Evolutionary conservation across 2,329 filamentous ascomycete species (phyloP).

Genomic region (Lecanosticta acicola): DNA sequence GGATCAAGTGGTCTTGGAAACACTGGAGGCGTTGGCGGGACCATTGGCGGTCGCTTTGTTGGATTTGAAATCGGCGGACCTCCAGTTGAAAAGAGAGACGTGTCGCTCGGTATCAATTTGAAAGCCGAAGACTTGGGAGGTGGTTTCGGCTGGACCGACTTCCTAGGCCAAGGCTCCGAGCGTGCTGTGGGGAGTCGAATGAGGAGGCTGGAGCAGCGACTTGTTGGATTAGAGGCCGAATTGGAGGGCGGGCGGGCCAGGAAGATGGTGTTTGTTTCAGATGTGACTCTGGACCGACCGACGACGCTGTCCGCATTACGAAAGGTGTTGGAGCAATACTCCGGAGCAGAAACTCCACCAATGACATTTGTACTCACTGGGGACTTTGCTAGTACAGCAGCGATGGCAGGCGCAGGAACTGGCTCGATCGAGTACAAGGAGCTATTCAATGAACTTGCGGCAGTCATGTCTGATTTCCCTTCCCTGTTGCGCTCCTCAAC

Average conservation of each 20-base stretch:
- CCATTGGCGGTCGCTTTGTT: slow-evolving; percentile 85
- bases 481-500: slow-evolving; percentile 70
- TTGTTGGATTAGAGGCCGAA: slow-evolving; percentile 44
- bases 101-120: slow-evolving; percentile 62
- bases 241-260: slow-evolving; percentile 27
- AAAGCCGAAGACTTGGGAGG: slow-evolving; percentile 58
- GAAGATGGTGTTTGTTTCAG: slow-evolving; percentile 70
- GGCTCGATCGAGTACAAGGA: slow-evolving; percentile 96
- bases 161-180: slow-evolving; percentile 84
- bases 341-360: slow-evolving; percentile 56
- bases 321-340: slow-evolving; percentile 71
- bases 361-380: slow-evolving; percentile 78
- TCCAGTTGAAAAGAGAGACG: slow-evolving; percentile 76
- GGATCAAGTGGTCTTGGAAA: slow-evolving; percentile 58
- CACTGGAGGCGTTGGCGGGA: slow-evolving; percentile 77
- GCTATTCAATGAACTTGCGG: slow-evolving; percentile 82
- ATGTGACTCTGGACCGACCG: slow-evolving; percentile 80
- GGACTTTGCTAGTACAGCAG: slow-evolving; percentile 64
- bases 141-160: slow-evolving; percentile 96
- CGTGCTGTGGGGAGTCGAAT: slow-evolving; percentile 76
- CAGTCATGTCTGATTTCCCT: slow-evolving; percentile 76
- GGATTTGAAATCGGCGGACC: slow-evolving; percentile 88
- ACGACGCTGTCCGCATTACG: slow-evolving; percentile 73
- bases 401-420: slow-evolving; percentile 60
- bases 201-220: slow-evolving; percentile 68